Conservation (phyloP, 495 filamentous ascomycete species). For the Trichocladium uniseriatum region DNA sequence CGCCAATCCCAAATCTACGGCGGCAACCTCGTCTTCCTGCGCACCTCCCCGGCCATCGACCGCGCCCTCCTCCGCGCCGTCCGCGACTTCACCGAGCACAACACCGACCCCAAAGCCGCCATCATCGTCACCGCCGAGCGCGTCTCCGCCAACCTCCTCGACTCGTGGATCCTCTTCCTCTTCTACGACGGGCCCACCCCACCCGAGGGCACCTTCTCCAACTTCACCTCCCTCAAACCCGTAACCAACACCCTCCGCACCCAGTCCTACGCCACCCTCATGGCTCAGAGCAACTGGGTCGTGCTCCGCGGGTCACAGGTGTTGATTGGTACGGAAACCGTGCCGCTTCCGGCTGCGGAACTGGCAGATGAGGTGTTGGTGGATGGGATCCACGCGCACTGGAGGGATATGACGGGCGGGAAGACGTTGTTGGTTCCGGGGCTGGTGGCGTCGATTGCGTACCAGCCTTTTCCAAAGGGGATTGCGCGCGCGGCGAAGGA, state of each 20-base stretch:
- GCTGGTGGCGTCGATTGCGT: conserved; percentile 45
- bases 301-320: conserved; percentile 39
- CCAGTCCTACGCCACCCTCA: conserved; percentile 43
- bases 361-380: conserved; percentile 34
- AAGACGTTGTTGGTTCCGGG: conserved; percentile 37
- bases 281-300: conserved; percentile 34
- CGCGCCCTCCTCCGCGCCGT: conserved; percentile 40
- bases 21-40: conserved; percentile 42
- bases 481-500: conserved; percentile 40
- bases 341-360: conserved; percentile 38
- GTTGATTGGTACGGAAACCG: conserved; percentile 49
- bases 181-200: conserved; percentile 52
- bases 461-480: conserved; percentile 46
- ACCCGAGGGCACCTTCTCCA: conserved; percentile 45
- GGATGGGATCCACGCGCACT: conserved; percentile 43
- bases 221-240: conserved; percentile 44
- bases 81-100: conserved; percentile 48
- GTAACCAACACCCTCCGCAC: conserved; percentile 42
- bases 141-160: conserved; percentile 32
- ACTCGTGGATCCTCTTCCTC: conserved; percentile 52
- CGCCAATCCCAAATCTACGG: conserved; percentile 44
- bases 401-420: conserved; percentile 33
- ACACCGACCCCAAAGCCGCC: conserved; percentile 46
- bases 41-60: conserved; percentile 31
- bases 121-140: conserved; percentile 48